These are phyloP conservation scores for Xylaria longipes DNA, from an alignment of 495 filamentous ascomycete genomes.

Conservation along the genomic window DNA sequence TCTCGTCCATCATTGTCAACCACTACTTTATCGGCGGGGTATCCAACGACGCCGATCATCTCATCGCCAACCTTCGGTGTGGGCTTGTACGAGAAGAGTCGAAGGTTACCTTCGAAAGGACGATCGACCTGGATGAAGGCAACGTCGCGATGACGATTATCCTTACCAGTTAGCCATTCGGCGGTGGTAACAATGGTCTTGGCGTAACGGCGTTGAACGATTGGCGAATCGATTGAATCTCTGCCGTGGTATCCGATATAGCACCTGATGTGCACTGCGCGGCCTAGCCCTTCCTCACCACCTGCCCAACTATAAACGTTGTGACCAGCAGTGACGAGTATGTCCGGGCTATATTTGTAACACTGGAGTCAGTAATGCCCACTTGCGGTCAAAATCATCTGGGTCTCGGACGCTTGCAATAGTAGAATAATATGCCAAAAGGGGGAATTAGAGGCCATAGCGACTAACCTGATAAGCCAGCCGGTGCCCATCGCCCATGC, in stretches of 20 bases:
- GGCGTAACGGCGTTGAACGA: constrained; percentile 43
- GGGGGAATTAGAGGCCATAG: not conserved
- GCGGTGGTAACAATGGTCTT: constrained; percentile 42
- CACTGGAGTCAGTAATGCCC: not conserved
- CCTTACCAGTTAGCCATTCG: constrained; percentile 40
- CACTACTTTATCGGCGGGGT: constrained; percentile 44
- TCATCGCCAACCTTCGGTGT: constrained; percentile 39
- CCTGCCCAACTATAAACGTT: constrained; percentile 46
- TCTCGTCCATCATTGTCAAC: constrained; percentile 22
- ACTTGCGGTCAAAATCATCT: not conserved
- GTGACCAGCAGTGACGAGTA: constrained; percentile 50
- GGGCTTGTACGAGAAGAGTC: constrained; percentile 34
- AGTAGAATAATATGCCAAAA: not conserved
- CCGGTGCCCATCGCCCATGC: constrained; percentile 45
- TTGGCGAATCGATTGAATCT: constrained; percentile 32
- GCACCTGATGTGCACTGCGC: constrained; percentile 41
- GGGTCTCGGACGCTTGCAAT: not conserved
- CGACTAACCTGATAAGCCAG: constrained; percentile 41
- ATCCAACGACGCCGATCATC: constrained; percentile 48
- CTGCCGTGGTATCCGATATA: constrained; percentile 50
- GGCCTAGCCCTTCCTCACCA: constrained; percentile 34
- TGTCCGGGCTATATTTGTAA: constrained; percentile 31
- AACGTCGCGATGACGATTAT: constrained; percentile 44
- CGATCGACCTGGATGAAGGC: constrained; percentile 46
- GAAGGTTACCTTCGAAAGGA: constrained; percentile 45